A percentile compares a stretch with the other conserved stretches of the same genome.
phyloP scores from a whole-genome alignment of 2,329 filamentous ascomycete species.

The Fusarium sororula region DNA sequence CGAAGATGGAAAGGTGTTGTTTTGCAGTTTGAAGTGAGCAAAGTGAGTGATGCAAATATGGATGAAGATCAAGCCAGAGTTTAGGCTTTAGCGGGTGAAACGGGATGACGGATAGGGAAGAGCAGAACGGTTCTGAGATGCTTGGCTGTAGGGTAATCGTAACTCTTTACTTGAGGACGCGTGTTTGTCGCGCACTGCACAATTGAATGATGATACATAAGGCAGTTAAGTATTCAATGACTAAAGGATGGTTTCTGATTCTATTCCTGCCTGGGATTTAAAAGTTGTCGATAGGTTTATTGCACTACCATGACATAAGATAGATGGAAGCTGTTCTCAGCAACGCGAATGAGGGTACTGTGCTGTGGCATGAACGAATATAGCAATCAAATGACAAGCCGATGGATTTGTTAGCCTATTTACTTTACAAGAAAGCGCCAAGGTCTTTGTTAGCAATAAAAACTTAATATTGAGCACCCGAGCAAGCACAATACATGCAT shows the following conservation, averaged over 20 bases:
- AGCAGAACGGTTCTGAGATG: neutral
- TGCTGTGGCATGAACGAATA: rapidly evolving
- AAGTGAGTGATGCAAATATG: rapidly evolving
- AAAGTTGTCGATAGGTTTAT: neutral
- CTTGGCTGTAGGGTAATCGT: neutral
- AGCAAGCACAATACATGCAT: neutral
- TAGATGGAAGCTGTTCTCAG: rapidly evolving
- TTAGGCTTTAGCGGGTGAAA: neutral
- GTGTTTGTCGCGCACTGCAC: neutral
- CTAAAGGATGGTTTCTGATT: too few species aligned
- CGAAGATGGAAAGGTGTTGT: neutral
- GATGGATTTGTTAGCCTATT: rapidly evolving
- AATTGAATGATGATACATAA: neutral
- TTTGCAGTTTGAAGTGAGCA: neutral
- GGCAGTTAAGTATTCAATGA: too few species aligned
- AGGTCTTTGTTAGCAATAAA: neutral
- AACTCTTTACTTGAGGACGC: neutral
- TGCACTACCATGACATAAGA: rapidly evolving
- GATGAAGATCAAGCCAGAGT: too few species aligned
- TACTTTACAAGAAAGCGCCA: neutral
- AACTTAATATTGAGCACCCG: neutral
- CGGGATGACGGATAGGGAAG: neutral
- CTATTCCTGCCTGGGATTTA: neutral
- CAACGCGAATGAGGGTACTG: rapidly evolving
- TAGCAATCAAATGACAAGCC: rapidly evolving